Percentiles rank a stretch among this genome's conserved stretches.
Evolutionary conservation across 2,329 filamentous ascomycete genomes (phyloP).

Genomic region (Penicillium sp.): DNA sequence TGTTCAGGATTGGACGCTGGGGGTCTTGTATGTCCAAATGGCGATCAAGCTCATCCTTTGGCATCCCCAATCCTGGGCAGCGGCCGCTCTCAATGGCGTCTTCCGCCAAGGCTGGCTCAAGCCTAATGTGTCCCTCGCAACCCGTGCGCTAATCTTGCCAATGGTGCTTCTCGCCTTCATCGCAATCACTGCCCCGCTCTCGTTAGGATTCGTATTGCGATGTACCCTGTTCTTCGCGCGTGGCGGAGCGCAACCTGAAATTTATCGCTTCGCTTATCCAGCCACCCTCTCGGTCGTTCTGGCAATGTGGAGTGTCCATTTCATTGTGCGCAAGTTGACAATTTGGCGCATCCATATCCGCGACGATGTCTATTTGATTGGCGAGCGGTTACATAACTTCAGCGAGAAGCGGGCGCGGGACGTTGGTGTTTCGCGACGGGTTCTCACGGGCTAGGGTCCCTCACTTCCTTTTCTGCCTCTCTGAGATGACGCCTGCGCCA

Average conservation of each 20-base stretch:
- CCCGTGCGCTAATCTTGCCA: constrained; percentile 79
- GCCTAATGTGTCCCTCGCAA: constrained; percentile 73
- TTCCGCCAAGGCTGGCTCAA: constrained; percentile 69
- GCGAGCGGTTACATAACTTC: constrained; percentile 92
- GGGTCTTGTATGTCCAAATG: constrained; percentile 83
- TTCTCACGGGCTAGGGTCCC: constrained; percentile 29
- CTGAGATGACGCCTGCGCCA: too few species aligned
- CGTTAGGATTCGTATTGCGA: constrained; percentile 51
- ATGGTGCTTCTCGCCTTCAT: constrained; percentile 55
- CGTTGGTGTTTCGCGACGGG: constrained; percentile 33
- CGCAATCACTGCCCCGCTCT: constrained; percentile 61
- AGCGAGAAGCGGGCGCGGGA: constrained; percentile 51
- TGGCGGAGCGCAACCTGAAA: constrained; percentile 31
- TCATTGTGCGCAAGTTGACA: constrained; percentile 52
- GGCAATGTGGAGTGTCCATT: constrained; percentile 38
- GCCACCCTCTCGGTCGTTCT: constrained; percentile 50
- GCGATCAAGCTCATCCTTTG: constrained; percentile 62
- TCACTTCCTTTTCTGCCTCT: too few species aligned
- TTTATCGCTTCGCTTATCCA: constrained; percentile 71
- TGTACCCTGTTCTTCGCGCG: constrained; percentile 32
- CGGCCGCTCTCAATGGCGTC: constrained; percentile 67
- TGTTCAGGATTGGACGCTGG: constrained; percentile 90
- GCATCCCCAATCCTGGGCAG: constrained; percentile 63
- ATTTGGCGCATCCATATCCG: constrained; percentile 75
- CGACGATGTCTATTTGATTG: constrained; percentile 94